Conservation (phyloP, 495 filamentous ascomycete genomes). For the Podospora didyma region DNA sequence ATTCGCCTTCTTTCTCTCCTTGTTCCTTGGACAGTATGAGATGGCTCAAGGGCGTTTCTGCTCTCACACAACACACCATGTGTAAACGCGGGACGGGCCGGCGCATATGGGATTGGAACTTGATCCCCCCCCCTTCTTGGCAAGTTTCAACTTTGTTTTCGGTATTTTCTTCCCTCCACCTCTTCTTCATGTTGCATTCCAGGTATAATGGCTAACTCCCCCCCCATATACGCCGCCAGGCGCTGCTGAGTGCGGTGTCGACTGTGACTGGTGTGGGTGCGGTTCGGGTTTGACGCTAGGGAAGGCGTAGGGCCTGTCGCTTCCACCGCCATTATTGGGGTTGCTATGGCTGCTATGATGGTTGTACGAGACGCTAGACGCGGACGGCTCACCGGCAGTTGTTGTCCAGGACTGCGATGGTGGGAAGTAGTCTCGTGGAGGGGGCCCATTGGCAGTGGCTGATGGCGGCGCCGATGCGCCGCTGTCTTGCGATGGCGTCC, state of each 20-base stretch:
- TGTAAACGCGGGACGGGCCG: too few relatives aligned
- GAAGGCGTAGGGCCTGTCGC: constrained; percentile 37
- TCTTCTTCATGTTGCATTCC: constrained; percentile 19
- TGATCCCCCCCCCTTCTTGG: background rate
- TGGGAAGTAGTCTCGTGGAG: constrained; percentile 45
- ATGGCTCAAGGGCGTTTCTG: too few relatives aligned
- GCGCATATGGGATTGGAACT: too few relatives aligned
- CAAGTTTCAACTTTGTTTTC: background rate
- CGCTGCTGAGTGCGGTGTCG: constrained; percentile 10
- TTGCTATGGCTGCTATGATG: constrained; percentile 19
- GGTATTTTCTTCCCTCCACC: background rate
- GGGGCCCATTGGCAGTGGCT: constrained; percentile 19
- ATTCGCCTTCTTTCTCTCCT: too few relatives aligned
- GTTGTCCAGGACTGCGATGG: constrained; percentile 41
- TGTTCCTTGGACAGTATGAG: too few relatives aligned
- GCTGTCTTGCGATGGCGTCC: constrained; percentile 11
- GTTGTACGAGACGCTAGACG: constrained; percentile 27
- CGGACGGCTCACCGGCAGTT: constrained; percentile 35
- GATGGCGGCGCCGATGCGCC: constrained; percentile 4
- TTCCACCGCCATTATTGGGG: constrained; percentile 15
- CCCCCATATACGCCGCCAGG: constrained; percentile 10
- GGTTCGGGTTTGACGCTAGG: constrained; percentile 21
- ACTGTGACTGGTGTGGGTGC: background rate
- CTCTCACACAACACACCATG: too few relatives aligned
- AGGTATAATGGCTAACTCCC: constrained; percentile 18